phyloP scores from a whole-genome alignment of 2,329 filamentous ascomycete genomes.

The Chaetomium strumarium region DNA sequence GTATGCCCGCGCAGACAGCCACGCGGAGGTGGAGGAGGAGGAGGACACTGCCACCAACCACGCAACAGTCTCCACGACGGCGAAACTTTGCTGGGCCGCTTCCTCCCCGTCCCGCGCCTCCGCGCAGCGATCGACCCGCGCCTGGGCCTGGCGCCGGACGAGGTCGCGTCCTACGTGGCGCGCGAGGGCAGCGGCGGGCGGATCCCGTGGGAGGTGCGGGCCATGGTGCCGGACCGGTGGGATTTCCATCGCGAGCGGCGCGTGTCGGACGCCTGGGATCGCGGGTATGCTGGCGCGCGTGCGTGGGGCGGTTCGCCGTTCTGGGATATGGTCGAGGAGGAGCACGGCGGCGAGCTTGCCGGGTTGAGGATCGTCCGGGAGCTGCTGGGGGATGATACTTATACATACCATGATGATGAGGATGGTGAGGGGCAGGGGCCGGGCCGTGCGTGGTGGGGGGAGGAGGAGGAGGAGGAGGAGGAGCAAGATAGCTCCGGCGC shows the following conservation, averaged over 20 bases:
- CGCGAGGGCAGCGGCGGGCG: neutral
- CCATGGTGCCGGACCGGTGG: conserved; percentile 7
- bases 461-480: neutral
- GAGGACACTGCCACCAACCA: no score
- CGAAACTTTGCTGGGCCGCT: neutral
- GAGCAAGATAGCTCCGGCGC: no score
- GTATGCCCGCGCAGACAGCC: no score
- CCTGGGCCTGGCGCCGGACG: neutral
- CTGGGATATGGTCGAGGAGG: neutral
- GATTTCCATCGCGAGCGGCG: conserved; percentile 2
- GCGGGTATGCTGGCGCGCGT: no score
- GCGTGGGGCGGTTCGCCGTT: neutral
- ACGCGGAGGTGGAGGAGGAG: no score
- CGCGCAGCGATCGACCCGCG: neutral
- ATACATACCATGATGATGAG: neutral
- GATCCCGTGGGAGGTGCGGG: conserved; percentile 2
- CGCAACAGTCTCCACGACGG: no score
- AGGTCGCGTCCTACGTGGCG: neutral
- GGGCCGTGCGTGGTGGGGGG: no score
- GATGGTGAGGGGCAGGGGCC: neutral
- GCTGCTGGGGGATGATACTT: neutral
- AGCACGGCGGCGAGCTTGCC: neutral
- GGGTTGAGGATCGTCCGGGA: neutral
- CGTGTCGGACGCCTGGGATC: neutral
- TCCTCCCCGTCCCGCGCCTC: conserved; percentile 4